Conservation (phyloP, 1,139 yeast genomes). For the Maudiozyma humilis region DNA sequence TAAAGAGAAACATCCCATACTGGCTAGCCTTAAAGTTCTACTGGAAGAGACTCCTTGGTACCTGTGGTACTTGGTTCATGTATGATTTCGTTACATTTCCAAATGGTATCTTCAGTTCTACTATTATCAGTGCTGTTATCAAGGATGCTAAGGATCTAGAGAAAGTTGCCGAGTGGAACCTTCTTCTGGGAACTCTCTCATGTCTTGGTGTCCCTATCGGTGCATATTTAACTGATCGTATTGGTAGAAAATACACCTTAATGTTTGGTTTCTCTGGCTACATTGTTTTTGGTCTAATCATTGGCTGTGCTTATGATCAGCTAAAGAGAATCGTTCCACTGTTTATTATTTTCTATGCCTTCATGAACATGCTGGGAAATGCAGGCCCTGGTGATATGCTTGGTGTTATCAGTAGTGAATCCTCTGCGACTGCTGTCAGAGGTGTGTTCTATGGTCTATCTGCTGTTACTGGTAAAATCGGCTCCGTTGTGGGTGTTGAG, state of each 20-base stretch:
- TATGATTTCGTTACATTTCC: slow-evolving; percentile 8
- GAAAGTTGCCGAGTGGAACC: slow-evolving; percentile 7
- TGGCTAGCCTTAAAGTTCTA: slow-evolving; percentile 5
- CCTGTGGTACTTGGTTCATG: slow-evolving; percentile 9
- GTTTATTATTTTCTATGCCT: slow-evolving; percentile 7
- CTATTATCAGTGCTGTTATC: slow-evolving; percentile 6
- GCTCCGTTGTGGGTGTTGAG: slow-evolving; percentile 8
- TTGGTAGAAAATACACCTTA: slow-evolving; percentile 6
- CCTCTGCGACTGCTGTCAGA: slow-evolving; percentile 7
- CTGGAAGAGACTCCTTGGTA: slow-evolving; percentile 7
- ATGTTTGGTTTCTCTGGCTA: slow-evolving; percentile 7
- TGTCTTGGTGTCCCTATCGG: slow-evolving; percentile 7
- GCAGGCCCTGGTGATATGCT: slow-evolving; percentile 8
- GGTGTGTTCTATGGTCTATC: slow-evolving; percentile 7
- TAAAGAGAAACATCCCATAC: slow-evolving; percentile 6
- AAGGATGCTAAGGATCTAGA: slow-evolving; percentile 6
- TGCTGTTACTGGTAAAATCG: slow-evolving; percentile 7
- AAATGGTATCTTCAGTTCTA: slow-evolving; percentile 7
- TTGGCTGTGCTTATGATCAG: slow-evolving; percentile 7
- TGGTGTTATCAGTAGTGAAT: slow-evolving; percentile 7
- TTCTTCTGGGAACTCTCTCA: slow-evolving; percentile 4
- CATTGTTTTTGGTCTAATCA: slow-evolving; percentile 6
- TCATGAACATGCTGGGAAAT: slow-evolving; percentile 7
- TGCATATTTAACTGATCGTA: slow-evolving; percentile 7
- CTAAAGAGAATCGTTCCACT: slow-evolving; percentile 5